Evolutionary conservation across 371 early-diverging fungal species (phyloP).

Genomic region (Syncephalastrum sp.): DNA sequence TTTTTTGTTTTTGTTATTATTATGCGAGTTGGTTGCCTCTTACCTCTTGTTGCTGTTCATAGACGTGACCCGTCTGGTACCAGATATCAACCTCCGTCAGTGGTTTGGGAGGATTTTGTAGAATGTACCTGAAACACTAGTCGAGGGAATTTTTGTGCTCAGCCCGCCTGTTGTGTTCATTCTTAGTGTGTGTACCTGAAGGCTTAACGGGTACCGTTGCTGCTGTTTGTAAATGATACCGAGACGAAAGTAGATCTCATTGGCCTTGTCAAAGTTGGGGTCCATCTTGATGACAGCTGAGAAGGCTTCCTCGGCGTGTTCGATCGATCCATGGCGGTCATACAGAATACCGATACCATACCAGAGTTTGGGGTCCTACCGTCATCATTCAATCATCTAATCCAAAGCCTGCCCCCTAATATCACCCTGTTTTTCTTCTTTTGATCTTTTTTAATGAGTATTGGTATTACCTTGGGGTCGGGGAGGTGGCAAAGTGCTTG

Average conservation of each 20-base stretch:
- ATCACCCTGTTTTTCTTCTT: no score
- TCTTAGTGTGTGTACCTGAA: conserved; percentile 58
- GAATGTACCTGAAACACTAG: conserved; percentile 91
- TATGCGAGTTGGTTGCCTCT: neutral
- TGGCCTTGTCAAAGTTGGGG: conserved; percentile 91
- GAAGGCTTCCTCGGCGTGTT: conserved; percentile 98
- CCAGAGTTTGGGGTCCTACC: conserved; percentile 95
- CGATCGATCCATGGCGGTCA: conserved; percentile 94
- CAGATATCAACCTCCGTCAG: conserved; percentile 93
- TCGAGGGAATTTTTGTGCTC: neutral
- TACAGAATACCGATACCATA: conserved; percentile 98
- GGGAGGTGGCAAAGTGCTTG: no score
- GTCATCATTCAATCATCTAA: no score
- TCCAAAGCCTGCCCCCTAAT: no score
- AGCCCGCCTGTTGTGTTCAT: neutral
- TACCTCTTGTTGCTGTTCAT: conserved; percentile 94
- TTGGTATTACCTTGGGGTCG: no score
- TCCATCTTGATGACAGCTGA: conserved; percentile 88
- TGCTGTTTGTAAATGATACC: conserved; percentile 98
- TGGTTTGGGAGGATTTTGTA: conserved; percentile 91
- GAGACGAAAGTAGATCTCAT: conserved; percentile 95
- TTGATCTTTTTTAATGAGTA: no score
- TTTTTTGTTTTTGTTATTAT: neutral
- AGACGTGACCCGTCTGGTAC: conserved; percentile 97
- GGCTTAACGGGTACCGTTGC: conserved; percentile 81